These are phyloP conservation scores for Paspalum vaginatum DNA, from an alignment of 176 grass and related monocot species.

Conservation along the genomic window DNA sequence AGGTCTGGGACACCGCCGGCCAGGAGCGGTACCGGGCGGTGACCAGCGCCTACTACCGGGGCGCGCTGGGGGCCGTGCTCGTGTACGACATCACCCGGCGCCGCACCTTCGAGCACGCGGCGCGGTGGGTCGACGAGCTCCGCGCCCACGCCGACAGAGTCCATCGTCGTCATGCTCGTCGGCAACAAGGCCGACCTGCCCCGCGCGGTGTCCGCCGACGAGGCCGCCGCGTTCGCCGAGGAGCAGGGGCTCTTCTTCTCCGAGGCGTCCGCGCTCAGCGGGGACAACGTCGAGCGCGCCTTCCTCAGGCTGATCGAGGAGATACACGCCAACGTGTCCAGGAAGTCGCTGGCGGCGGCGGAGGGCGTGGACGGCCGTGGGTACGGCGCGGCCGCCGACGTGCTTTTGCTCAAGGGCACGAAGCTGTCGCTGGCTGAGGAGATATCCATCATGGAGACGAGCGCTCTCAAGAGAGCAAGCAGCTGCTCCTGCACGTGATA, in stretches of 20 bases:
- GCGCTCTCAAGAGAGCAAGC: slow-evolving; percentile 57
- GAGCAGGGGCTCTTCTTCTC: slow-evolving; percentile 94
- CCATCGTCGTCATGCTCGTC: slow-evolving; percentile 77
- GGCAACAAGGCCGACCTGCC: slow-evolving; percentile 89
- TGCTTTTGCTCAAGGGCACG: slow-evolving; percentile 59
- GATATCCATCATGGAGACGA: slow-evolving; percentile 77
- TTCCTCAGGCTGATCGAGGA: slow-evolving; percentile 68
- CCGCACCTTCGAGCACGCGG: slow-evolving; percentile 54
- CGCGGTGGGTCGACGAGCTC: slow-evolving; percentile 76
- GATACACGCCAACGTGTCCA: slow-evolving; percentile 65
- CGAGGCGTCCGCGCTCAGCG: slow-evolving; percentile 79
- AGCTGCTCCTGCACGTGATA: slow-evolving; percentile 66
- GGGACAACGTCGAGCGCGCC: slow-evolving; percentile 72
- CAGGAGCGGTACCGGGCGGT: slow-evolving; percentile 76
- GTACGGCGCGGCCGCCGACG: neutral
- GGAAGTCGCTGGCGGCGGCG: slow-evolving; percentile 56
- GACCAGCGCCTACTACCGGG: slow-evolving; percentile 89
- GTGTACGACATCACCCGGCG: slow-evolving; percentile 85
- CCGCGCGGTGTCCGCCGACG: slow-evolving; percentile 35
- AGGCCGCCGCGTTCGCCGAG: slow-evolving; percentile 71
- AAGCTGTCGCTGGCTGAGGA: slow-evolving; percentile 50
- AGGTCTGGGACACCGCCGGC: slow-evolving; percentile 81
- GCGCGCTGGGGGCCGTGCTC: slow-evolving; percentile 79
- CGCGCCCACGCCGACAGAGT: slow-evolving; percentile 76
- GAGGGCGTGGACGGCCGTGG: slow-evolving; percentile 18